These are phyloP conservation scores for Alternaria ventricosa DNA, from an alignment of 2,329 filamentous ascomycete genomes.

Conservation along the genomic window DNA sequence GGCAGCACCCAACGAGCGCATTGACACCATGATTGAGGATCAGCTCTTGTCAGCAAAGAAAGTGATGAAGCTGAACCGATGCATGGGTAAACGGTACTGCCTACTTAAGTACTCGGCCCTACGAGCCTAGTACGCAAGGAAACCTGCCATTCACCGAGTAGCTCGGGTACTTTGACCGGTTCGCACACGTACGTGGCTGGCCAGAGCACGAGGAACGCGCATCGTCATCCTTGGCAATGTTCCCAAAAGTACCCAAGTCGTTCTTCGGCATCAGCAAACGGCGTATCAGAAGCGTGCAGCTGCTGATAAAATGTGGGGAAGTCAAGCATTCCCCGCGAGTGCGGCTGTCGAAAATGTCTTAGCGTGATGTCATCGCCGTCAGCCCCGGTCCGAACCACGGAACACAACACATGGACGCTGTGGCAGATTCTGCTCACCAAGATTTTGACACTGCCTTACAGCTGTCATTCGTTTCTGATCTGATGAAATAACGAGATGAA, in stretches of 20 bases:
- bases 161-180: slow-evolving; percentile 5
- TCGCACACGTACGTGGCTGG: slow-evolving; percentile 32
- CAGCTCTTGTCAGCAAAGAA: slow-evolving; percentile 6
- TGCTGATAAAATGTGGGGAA: slow-evolving; percentile 6
- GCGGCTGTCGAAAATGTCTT: slow-evolving; percentile 16
- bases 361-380: slow-evolving; percentile 27
- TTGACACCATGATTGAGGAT: slow-evolving; percentile 11
- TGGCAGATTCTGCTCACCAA: neutral
- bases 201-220: neutral
- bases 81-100: neutral
- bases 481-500: neutral
- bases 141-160: slow-evolving; percentile 17
- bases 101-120: slow-evolving; percentile 10
- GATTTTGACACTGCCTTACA: neutral
- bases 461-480: neutral
- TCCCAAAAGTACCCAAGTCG: slow-evolving; percentile 1
- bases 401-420: slow-evolving; percentile 1
- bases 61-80: neutral
- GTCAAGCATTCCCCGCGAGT: slow-evolving; percentile 23
- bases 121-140: slow-evolving; percentile 13
- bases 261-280: slow-evolving; percentile 6
- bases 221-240: slow-evolving; percentile 12
- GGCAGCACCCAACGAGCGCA: slow-evolving; percentile 17
- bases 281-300: neutral
- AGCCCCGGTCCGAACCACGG: slow-evolving; percentile 15